Base-by-base conservation (phyloP, 352 stramenopile species). In the Plasmopara halstedii region DNA sequence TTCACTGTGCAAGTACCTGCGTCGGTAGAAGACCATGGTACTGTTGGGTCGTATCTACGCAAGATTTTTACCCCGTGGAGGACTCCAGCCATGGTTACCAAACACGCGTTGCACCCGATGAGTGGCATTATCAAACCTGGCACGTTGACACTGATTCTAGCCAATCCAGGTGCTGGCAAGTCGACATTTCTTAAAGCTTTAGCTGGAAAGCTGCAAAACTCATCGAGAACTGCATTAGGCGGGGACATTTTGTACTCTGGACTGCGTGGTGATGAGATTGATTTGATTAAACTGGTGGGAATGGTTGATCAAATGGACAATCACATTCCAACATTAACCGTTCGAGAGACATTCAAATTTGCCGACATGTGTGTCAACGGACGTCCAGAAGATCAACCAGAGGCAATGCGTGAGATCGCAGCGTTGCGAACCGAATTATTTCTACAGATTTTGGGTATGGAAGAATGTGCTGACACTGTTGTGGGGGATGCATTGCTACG, bases 391-490 rank as follows among this genome's bases (percentile, higher is more conserved):
- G 48, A 76, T 43, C 67, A 82, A 41, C 55, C 84, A 3, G 60
- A 95, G 37, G 73, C 95, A 56, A 60, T 94, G 40, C 65, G 73
- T 14, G 53, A 77, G 23, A 84, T 78, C 35, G 70, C 70, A 13
- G 49, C 86, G 13, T 53, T 95, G 10, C 41, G 64, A 1, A 79
- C 70, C 9, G 68, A 89, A 44, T 54, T 85, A 23, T 79, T 81
- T n/a, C 27, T 96, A 3, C 57, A 71, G 19, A 76, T 86, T 2
- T 54, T 98, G n/a, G 91, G 88, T 26, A 63, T 98, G n/a, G 68
- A 66, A 25, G 71, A 84, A 49, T 96, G 94, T 20, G 73, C 67
- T 17, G 79, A 98, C 58, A 98, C 92, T 0, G 88, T 97, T 21
- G 88, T 98, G 4, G 92, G 94, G 13, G 73, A 98, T 29, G 70